A percentile compares a stretch with the other conserved stretches of the same genome.
These are phyloP conservation scores for Blastobotrys serpentis DNA, from an alignment of 1,139 yeast genomes.

Conservation along the genomic window DNA sequence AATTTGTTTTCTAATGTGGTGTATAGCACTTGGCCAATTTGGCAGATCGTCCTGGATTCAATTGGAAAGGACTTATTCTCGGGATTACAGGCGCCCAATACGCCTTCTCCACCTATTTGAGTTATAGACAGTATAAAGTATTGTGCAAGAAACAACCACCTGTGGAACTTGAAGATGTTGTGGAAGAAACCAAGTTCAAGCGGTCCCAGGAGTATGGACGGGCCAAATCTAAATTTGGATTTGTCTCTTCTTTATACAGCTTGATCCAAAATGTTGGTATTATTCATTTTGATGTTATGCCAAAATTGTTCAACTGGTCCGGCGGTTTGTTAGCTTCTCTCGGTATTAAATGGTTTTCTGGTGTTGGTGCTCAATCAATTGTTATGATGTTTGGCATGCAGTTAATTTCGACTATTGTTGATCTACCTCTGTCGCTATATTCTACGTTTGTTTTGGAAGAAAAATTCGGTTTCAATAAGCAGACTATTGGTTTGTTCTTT, in stretches of 20 bases:
- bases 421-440: conserved; percentile 72
- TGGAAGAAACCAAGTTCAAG: conserved; percentile 65
- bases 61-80: conserved; percentile 75
- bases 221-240: conserved; percentile 74
- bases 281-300: conserved; percentile 62
- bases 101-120: conserved; percentile 69
- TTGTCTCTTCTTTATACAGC: conserved; percentile 53
- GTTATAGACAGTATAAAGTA: conserved; percentile 73
- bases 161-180: conserved; percentile 54
- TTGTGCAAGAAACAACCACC: conserved; percentile 61
- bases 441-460: conserved; percentile 87
- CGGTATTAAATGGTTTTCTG: conserved; percentile 38
- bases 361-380: conserved; percentile 51
- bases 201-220: conserved; percentile 79
- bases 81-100: conserved; percentile 78
- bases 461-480: conserved; percentile 87
- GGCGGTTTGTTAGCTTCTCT: conserved; percentile 43
- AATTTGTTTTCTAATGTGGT: too few relatives aligned
- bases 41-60: conserved; percentile 58
- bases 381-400: conserved; percentile 56
- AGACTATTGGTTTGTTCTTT: conserved; percentile 68
- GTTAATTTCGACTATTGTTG: conserved; percentile 49
- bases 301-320: conserved; percentile 64
- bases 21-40: conserved; percentile 38
- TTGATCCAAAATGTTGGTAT: conserved; percentile 57